Base-by-base conservation (phyloP, 495 filamentous ascomycete species). In the Neurospora terricola region DNA sequence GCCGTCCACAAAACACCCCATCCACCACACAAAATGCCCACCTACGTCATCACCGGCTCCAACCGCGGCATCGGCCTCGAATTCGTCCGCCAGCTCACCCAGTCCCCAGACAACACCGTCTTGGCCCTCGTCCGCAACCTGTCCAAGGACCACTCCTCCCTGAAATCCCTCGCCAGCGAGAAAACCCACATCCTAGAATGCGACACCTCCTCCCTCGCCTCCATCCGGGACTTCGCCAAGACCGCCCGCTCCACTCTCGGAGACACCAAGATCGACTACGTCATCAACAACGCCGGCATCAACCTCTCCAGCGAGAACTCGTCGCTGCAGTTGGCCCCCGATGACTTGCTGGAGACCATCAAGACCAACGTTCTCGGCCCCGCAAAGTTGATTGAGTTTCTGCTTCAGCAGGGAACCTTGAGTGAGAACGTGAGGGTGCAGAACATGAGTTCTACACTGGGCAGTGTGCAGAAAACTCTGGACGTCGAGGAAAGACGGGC, bases 51-150 rank as follows among this genome's bases (percentile, higher is more conserved):
- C 76, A 88, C 87, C 21, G 87, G 87, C 72, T 84, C 86, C 16
- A 87, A 87, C 77, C 84, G 85, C 36, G 87, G 87, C 73, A 78
- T 89, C 72, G 87, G 87, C 71, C 84, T 84, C 76, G 87, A 88
- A 71, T 84, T 87, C 72, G 80, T 88, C 30, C 84, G 84, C 40
- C 87, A 89, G 77, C 84, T 89, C 66, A 78, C 83, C 38, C 71
- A 75, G 48, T 73, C 83, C 43, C 8, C 77, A 0, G 73, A 72
- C 73, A 88, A 88, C 81, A 87, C 80, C 66, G 78, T 89, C 76
- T 74, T 89, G n/a, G 87, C 84, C 21, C 76, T 80, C 21, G 80
- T 83, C 2, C 85, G 87, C 38, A 81, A 83, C 42, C 74, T 81
- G 66, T 79, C 78, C 12, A 74, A 80, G 34, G 77, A 79, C 48